Conservation (phyloP, 768 basidiomycete species). For the Mycena haematopus region DNA sequence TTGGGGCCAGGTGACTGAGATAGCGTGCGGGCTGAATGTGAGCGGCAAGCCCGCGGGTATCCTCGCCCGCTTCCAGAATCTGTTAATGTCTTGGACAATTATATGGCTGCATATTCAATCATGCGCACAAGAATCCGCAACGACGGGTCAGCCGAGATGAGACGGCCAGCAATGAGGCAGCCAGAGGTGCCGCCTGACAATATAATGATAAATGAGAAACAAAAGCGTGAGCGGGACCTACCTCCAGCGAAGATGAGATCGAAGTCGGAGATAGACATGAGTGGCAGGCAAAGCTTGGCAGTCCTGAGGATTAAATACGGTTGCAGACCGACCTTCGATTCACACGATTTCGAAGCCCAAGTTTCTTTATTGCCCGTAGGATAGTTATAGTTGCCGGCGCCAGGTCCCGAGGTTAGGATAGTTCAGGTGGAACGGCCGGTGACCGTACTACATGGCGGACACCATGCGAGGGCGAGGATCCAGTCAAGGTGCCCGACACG, state of each 20-base stretch:
- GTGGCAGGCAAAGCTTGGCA: not conserved
- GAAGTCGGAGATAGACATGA: not conserved
- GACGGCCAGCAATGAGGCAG: conserved; percentile 46
- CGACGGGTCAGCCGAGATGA: conserved; percentile 43
- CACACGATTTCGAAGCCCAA: not conserved
- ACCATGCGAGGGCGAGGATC: not conserved
- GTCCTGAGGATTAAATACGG: not conserved
- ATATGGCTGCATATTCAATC: conserved; percentile 21
- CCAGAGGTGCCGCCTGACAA: conserved; percentile 42
- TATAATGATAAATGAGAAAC: conserved; percentile 23
- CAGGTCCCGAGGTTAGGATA: too few species aligned
- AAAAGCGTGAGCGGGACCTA: not conserved
- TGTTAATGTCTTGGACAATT: conserved; percentile 32
- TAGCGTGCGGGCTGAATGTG: conserved; percentile 52
- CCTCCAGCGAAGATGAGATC: conserved; percentile 33
- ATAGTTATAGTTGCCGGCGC: too few species aligned
- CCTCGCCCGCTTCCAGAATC: conserved; percentile 50
- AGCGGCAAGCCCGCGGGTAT: conserved; percentile 39
- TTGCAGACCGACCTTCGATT: not conserved
- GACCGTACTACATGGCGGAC: too few species aligned
- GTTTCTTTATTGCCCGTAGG: too few species aligned
- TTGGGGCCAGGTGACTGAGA: conserved; percentile 40
- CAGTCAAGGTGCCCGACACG: too few species aligned
- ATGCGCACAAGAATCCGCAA: conserved; percentile 45
- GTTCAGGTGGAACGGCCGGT: too few species aligned